Percentiles rank a stretch among this genome's conserved stretches.
Evolutionary conservation across 345 rosid species (phyloP).

Genomic region (Pelargonium nanum): DNA sequence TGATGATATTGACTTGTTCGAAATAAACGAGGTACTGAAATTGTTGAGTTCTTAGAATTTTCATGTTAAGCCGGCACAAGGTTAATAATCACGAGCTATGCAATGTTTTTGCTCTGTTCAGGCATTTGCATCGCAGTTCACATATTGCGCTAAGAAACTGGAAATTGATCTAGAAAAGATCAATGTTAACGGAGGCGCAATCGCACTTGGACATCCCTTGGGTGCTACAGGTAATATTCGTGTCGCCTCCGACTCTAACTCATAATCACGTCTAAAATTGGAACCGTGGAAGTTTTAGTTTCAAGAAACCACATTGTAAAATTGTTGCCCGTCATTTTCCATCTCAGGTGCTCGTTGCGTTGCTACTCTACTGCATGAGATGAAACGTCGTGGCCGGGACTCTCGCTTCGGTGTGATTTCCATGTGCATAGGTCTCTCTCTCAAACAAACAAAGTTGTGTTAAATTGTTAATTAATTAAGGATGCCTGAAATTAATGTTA

Average conservation of each 20-base stretch:
- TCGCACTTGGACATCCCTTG: slow-evolving; percentile 91
- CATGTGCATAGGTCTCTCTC: slow-evolving; percentile 73
- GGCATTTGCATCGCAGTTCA: slow-evolving; percentile 98
- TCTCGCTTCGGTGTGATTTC: slow-evolving; percentile 84
- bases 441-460: not conserved
- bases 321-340: slow-evolving; percentile 1
- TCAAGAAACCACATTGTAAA: not conserved
- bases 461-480: no score
- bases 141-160: slow-evolving; percentile 70
- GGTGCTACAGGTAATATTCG: slow-evolving; percentile 70
- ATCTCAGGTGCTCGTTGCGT: slow-evolving; percentile 79
- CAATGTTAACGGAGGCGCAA: slow-evolving; percentile 93
- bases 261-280: not conserved
- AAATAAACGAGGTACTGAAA: slow-evolving; percentile 77
- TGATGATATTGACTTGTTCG: slow-evolving; percentile 63
- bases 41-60: not conserved
- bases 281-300: not conserved
- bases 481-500: no score
- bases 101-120: slow-evolving; percentile 8
- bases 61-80: not conserved
- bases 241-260: not conserved
- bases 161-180: slow-evolving; percentile 65
- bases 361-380: slow-evolving; percentile 72
- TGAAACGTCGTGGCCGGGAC: slow-evolving; percentile 85
- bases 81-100: not conserved